Percentiles rank a stretch among this genome's conserved stretches.
phyloP scores from a whole-genome alignment of 169 alveolate species.

The Plasmodium fragile region DNA sequence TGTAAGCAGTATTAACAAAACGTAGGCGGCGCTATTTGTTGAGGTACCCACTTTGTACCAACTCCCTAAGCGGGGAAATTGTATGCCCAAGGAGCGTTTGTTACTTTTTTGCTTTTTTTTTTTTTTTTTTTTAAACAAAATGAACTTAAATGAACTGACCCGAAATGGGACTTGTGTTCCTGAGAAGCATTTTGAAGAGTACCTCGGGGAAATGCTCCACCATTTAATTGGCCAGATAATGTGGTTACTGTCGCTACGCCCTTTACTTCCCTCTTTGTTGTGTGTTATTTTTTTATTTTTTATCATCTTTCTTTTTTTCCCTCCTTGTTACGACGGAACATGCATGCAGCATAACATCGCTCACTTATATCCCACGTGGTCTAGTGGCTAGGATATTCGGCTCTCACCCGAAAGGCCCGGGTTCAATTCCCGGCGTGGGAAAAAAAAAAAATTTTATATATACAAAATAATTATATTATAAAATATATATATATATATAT shows the following conservation, averaged over 20 bases:
- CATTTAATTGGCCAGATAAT: background rate
- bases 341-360: background rate
- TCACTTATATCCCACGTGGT: slow-evolving; percentile 71
- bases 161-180: background rate
- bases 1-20: background rate
- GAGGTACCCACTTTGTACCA: background rate
- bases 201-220: background rate
- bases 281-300: too few relatives aligned
- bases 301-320: background rate
- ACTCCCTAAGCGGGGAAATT: background rate
- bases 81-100: background rate
- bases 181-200: background rate
- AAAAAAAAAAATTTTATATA: background rate
- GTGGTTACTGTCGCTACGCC: background rate
- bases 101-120: background rate
- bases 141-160: background rate
- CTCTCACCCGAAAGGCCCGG: slow-evolving; percentile 80
- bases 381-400: slow-evolving; percentile 79
- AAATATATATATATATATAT: too few relatives aligned
- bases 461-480: background rate
- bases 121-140: slow-evolving; percentile 5
- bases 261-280: background rate
- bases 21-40: background rate
- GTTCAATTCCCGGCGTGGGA: slow-evolving; percentile 79
- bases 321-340: background rate